These are phyloP conservation scores for Pestalotiopsis sp. DNA, from an alignment of 2,329 filamentous ascomycete genomes.

Conservation along the genomic window DNA sequence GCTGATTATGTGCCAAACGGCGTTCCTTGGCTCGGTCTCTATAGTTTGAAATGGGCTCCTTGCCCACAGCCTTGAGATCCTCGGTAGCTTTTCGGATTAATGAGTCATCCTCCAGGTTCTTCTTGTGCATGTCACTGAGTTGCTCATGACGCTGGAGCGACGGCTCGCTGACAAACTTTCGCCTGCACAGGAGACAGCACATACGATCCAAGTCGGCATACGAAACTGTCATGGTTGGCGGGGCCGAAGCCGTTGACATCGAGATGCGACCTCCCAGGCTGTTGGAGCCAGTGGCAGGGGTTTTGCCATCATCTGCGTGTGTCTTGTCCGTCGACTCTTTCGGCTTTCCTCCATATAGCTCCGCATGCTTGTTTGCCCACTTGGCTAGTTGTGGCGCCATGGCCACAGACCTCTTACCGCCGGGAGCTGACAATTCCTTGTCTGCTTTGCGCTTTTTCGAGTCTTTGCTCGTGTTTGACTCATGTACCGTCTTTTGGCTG, in stretches of 20 bases:
- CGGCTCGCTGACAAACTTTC: slow-evolving; percentile 42
- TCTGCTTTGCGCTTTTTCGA: slow-evolving; percentile 51
- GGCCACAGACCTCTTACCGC: slow-evolving; percentile 53
- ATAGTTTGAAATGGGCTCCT: slow-evolving; percentile 46
- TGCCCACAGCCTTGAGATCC: slow-evolving; percentile 36
- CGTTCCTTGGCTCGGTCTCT: slow-evolving; percentile 72
- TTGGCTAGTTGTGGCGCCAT: slow-evolving; percentile 69
- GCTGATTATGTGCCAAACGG: slow-evolving; percentile 64
- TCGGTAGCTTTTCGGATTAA: slow-evolving; percentile 32
- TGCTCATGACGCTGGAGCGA: slow-evolving; percentile 47
- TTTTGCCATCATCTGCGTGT: slow-evolving; percentile 34
- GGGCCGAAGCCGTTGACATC: slow-evolving; percentile 13
- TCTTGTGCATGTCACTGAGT: slow-evolving; percentile 45
- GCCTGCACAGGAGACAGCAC: slow-evolving; percentile 45
- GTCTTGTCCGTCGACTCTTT: slow-evolving; percentile 36
- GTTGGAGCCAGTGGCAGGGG: slow-evolving; percentile 28
- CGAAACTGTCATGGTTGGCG: slow-evolving; percentile 49
- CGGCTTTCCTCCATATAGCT: slow-evolving; percentile 58
- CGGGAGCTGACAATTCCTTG: slow-evolving; percentile 38
- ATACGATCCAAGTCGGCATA: slow-evolving; percentile 59
- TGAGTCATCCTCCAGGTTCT: slow-evolving; percentile 32
- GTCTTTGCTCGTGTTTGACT: slow-evolving; percentile 37
- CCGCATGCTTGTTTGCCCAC: slow-evolving; percentile 72
- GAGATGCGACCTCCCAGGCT: slow-evolving; percentile 22
- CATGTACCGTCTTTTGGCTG: slow-evolving; percentile 39